Evolutionary conservation across 1,139 yeast species (phyloP).

Genomic region (Protomyces lactucae-debilis): DNA sequence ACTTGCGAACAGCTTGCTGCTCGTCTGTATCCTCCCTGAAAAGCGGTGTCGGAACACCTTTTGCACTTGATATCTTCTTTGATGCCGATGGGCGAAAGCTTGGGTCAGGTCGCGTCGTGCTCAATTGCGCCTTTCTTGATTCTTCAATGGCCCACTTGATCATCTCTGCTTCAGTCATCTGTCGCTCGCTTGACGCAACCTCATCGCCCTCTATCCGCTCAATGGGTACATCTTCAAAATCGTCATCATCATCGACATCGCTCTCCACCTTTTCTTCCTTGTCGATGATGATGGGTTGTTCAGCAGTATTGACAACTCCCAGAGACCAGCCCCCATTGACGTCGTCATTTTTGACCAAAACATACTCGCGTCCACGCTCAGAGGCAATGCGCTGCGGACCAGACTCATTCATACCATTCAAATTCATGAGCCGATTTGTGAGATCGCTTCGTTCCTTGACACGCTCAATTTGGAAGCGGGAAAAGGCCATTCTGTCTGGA

Average conservation of each 20-base stretch:
- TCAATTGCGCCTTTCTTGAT: constrained; percentile 16
- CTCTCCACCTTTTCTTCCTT: constrained; percentile 26
- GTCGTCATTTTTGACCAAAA: constrained; percentile 54
- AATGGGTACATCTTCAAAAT: constrained; percentile 45
- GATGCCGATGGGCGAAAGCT: constrained; percentile 10
- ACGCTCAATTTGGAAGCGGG: constrained; percentile 86
- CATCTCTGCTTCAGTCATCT: constrained; percentile 23
- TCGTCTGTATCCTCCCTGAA: neutral
- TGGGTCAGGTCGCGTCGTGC: constrained; percentile 13
- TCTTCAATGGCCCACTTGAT: constrained; percentile 22
- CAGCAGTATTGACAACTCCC: constrained; percentile 45
- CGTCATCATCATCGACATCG: constrained; percentile 32
- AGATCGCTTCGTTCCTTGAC: constrained; percentile 86
- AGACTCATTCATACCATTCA: constrained; percentile 74
- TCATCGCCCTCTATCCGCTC: constrained; percentile 18
- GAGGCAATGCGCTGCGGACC: constrained; percentile 65
- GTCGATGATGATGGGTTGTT: constrained; percentile 25
- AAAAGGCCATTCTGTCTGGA: constrained; percentile 82
- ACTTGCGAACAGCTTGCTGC: neutral
- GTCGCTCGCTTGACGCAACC: neutral
- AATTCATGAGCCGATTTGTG: constrained; percentile 80
- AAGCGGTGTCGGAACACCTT: neutral
- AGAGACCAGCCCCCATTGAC: constrained; percentile 79
- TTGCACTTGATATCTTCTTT: neutral
- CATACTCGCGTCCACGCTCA: constrained; percentile 71